Percentiles rank a stretch among this genome's conserved stretches.
Conservation (phyloP, 805 yeast genomes). For the Starmerella floricola region DNA sequence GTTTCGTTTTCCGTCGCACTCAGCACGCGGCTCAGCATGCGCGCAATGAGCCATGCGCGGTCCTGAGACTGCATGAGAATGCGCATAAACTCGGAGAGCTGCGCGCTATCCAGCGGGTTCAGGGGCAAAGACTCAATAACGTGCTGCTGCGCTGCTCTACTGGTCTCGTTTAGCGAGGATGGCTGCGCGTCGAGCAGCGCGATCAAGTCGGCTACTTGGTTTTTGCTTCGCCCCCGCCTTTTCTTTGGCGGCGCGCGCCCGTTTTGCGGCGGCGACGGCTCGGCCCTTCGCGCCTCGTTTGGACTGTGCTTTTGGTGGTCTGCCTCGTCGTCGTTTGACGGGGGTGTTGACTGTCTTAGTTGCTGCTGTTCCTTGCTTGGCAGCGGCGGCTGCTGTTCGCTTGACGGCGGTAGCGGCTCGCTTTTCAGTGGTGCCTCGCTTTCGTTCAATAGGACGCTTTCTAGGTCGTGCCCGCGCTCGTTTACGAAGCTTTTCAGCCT, state of each 20-base stretch:
- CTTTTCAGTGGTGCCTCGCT: not conserved
- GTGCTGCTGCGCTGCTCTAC: not conserved
- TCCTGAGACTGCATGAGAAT: constrained; percentile 52
- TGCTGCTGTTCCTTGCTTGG: too few relatives aligned
- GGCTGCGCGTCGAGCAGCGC: constrained; percentile 16
- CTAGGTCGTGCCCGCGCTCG: constrained; percentile 36
- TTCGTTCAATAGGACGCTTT: constrained; percentile 14
- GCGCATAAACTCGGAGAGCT: constrained; percentile 69
- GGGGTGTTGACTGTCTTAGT: not conserved
- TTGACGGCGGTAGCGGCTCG: not conserved
- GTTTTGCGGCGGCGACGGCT: not conserved
- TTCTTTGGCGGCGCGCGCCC: constrained; percentile 1
- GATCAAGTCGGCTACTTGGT: constrained; percentile 7
- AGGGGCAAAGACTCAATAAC: constrained; percentile 37
- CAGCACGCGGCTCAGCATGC: constrained; percentile 56
- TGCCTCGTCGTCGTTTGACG: not conserved
- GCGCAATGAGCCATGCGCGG: constrained; percentile 39
- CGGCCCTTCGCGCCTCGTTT: not conserved
- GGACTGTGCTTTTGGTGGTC: not conserved
- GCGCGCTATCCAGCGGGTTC: constrained; percentile 39
- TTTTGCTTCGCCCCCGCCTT: not conserved
- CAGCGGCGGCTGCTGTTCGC: not conserved
- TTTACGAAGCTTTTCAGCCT: constrained; percentile 11
- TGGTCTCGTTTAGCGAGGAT: constrained; percentile 6
- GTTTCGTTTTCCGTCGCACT: constrained; percentile 40